Base-by-base conservation (phyloP, 2,329 filamentous ascomycete species). In the Pseudodiploospora longispora region DNA sequence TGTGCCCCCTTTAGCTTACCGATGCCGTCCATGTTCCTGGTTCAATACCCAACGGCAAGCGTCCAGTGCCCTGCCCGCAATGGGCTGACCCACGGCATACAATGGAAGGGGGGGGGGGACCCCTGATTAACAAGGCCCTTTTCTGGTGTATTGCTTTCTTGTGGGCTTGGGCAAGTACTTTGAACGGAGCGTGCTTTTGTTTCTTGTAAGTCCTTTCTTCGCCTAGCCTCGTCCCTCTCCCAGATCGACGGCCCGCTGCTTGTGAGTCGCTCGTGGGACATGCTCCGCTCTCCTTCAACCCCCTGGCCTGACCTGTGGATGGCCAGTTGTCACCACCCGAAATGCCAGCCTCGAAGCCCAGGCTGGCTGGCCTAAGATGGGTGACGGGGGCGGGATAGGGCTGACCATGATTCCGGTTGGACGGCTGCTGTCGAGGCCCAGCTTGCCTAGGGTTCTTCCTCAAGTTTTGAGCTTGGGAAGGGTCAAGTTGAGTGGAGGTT, bases 391-490 rank as follows among this genome's bases (percentile, higher is more conserved):
- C 35, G 39, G 41, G 36, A 45, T 47, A 47, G 39, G 46, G 46
- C 46, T 48, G 46, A 48, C 46, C 29, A 29, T 36, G 41, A 6
- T 36, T 46, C 46, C 37, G 43, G 46, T 48, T 48, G 46, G 46
- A 46, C 46, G 42, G 46, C 46, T 42, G 28, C 43, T 37, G 19
- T 19, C 36, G 30, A 46, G 32, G 27, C 30, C 43, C 46, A 48
- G 46, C 46, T 48, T 40, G 46, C 40, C 46, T 38, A 37, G 46
- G 46, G 37, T 48, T 46, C 41, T 42, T 47, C 44, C 19, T 19
- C 19, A 19, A 52, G 50, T 43, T 54, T 50, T 54, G 49, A 53
- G 52, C 52, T 54, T 48, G 47, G 44, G 45, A 52, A 38, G 43
- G 47, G 47, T 44, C 42, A 42, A 36, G 44, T 35, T 12, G 36